These are phyloP conservation scores for Viola pubescens DNA, from an alignment of 441 rosid genomes.

Conservation along the genomic window DNA sequence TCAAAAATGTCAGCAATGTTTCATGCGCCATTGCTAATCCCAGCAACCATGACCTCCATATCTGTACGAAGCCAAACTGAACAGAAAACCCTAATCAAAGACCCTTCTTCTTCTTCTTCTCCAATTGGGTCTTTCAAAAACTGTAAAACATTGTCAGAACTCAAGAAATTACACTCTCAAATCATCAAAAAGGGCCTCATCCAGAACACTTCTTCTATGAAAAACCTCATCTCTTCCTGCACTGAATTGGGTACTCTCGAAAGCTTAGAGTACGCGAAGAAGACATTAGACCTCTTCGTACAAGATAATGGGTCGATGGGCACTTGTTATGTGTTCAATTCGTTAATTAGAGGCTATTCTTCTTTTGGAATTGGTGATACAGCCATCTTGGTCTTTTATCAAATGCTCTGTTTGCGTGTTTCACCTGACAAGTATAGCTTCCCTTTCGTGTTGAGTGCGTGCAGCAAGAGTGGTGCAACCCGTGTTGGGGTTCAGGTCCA, in stretches of 20 bases:
- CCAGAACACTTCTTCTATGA: conserved; percentile 10
- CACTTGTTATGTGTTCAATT: conserved; percentile 49
- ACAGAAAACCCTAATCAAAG: conserved; percentile 6
- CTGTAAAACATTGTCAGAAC: conserved; percentile 36
- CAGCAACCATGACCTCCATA: conserved; percentile 21
- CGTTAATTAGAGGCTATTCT: conserved; percentile 54
- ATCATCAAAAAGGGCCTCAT: conserved; percentile 32
- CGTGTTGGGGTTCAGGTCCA: conserved; percentile 54
- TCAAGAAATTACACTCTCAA: conserved; percentile 37
- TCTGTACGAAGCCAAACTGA: conserved; percentile 14
- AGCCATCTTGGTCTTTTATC: conserved; percentile 36
- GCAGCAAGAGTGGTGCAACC: conserved; percentile 36
- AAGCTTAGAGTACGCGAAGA: conserved; percentile 44
- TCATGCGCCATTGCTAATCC: conserved; percentile 20
- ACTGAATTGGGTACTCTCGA: conserved; percentile 40
- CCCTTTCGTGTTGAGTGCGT: conserved; percentile 56
- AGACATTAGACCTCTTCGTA: conserved; percentile 32
- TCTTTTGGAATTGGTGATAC: conserved; percentile 34
- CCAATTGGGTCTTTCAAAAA: conserved; percentile 20
- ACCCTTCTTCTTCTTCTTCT: conserved; percentile 5
- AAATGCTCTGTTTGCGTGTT: conserved; percentile 35
- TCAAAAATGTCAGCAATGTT: conserved; percentile 24
- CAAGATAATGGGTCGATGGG: conserved; percentile 28
- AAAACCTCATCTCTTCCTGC: conserved; percentile 36
- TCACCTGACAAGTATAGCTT: conserved; percentile 57